Conservation (phyloP, 306 rosid genomes). For the Benincasa hispida region DNA sequence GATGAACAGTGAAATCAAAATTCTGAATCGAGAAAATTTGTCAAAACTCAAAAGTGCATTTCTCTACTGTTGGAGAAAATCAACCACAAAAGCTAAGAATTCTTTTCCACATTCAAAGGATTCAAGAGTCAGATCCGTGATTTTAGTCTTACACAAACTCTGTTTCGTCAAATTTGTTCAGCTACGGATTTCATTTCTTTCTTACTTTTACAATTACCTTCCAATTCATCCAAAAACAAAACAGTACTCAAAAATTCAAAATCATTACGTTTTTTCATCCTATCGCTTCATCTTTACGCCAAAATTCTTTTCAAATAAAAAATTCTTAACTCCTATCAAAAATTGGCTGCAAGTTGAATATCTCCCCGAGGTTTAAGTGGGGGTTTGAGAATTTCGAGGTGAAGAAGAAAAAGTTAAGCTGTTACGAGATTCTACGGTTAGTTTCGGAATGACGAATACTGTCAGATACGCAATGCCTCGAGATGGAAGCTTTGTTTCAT, state of each 20-base stretch:
- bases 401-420: slow-evolving; percentile 9
- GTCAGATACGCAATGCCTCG: slow-evolving; percentile 4
- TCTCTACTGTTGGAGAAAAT: neutral
- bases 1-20: neutral
- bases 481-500: slow-evolving; percentile 2
- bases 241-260: neutral
- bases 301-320: neutral
- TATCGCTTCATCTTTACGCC: neutral
- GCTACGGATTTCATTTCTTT: neutral
- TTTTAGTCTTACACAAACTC: neutral
- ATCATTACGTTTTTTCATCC: neutral
- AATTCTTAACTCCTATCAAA: neutral
- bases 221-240: neutral
- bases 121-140: slow-evolving; percentile 20
- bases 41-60: neutral
- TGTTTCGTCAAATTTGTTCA: neutral
- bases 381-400: slow-evolving; percentile 27
- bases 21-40: neutral
- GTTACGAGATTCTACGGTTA: slow-evolving; percentile 21
- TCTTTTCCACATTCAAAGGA: neutral
- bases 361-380: slow-evolving; percentile 18
- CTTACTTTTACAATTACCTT: neutral
- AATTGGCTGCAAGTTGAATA: neutral
- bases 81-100: neutral
- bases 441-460: slow-evolving; percentile 13